Percentiles rank a stretch among this genome's conserved stretches.
Evolutionary conservation across 495 filamentous ascomycete species (phyloP).

Genomic region (Trypethelium eluteriae): DNA sequence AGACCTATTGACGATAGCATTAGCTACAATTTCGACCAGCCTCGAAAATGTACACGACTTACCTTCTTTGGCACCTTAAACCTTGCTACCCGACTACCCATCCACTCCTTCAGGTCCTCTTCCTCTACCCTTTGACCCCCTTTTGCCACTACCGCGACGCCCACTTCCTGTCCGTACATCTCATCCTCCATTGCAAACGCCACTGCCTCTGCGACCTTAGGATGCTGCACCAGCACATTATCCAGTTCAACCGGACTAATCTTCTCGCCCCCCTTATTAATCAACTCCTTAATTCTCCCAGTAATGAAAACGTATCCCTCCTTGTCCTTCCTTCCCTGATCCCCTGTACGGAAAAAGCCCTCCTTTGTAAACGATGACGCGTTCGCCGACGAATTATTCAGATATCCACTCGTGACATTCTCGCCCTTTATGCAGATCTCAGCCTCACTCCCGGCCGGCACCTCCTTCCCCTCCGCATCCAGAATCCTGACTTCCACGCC

Average conservation of each 20-base stretch:
- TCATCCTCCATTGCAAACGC: constrained; percentile 71
- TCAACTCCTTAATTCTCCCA: constrained; percentile 39
- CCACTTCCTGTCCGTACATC: constrained; percentile 75
- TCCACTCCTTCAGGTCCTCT: constrained; percentile 57
- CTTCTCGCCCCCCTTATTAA: constrained; percentile 41
- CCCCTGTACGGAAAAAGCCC: constrained; percentile 77
- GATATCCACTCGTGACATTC: constrained; percentile 75
- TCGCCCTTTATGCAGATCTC: constrained; percentile 74
- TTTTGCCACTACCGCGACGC: constrained; percentile 68
- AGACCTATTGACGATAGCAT: constrained; percentile 45
- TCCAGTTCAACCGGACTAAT: constrained; percentile 70
- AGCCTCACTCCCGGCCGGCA: constrained; percentile 57
- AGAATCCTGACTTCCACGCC: constrained; percentile 75
- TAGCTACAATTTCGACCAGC: neutral
- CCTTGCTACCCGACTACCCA: constrained; percentile 59
- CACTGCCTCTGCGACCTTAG: constrained; percentile 65
- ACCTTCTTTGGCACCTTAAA: constrained; percentile 85
- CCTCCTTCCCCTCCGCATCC: constrained; percentile 52
- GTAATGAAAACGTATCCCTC: constrained; percentile 39
- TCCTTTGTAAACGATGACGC: constrained; percentile 55
- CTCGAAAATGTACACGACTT: constrained; percentile 19
- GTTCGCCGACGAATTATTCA: constrained; percentile 72
- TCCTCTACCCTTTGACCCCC: constrained; percentile 43
- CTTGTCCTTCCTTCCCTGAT: constrained; percentile 67
- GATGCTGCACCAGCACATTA: constrained; percentile 62